Conservation (phyloP, 2,329 filamentous ascomycete genomes). For the Colletotrichum somersetense region DNA sequence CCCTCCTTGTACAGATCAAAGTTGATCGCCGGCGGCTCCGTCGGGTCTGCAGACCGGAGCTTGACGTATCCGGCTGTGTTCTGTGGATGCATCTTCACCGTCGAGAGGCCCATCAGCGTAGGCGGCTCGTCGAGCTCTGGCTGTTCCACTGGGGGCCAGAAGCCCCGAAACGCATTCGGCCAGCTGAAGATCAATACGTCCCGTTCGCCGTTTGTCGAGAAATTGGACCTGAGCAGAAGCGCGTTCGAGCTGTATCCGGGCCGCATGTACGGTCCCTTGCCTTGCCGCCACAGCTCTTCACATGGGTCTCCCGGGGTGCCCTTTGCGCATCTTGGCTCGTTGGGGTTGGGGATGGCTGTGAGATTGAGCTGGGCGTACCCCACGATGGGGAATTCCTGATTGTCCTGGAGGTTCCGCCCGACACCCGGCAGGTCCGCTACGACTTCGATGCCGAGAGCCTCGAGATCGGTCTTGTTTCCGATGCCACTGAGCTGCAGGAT, state of each 20-base stretch:
- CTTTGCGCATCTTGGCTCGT: conserved; percentile 47
- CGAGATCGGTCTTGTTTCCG: conserved; percentile 54
- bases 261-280: conserved; percentile 49
- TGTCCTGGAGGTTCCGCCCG: conserved; percentile 66
- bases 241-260: conserved; percentile 22
- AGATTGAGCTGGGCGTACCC: conserved; percentile 44
- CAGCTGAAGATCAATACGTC: conserved; percentile 69
- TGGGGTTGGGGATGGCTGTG: conserved; percentile 43
- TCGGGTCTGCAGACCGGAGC: conserved; percentile 70
- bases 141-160: conserved; percentile 29
- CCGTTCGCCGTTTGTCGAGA: conserved; percentile 55
- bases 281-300: conserved; percentile 50
- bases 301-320: conserved; percentile 53
- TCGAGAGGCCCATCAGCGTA: conserved; percentile 23
- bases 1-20: conserved; percentile 68
- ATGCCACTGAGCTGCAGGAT: conserved; percentile 61
- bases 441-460: conserved; percentile 62
- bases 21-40: conserved; percentile 72
- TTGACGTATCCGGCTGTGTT: conserved; percentile 73
- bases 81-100: conserved; percentile 50
- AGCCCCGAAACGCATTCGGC: conserved; percentile 60
- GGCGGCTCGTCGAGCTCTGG: conserved; percentile 8
- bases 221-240: conserved; percentile 5
- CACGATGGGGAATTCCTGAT: conserved; percentile 55
- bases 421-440: conserved; percentile 71